Evolutionary conservation across 805 yeast genomes (phyloP), one percentile per base, ranked within the genome.

Genomic region (Barnettozyma salicaria): DNA sequence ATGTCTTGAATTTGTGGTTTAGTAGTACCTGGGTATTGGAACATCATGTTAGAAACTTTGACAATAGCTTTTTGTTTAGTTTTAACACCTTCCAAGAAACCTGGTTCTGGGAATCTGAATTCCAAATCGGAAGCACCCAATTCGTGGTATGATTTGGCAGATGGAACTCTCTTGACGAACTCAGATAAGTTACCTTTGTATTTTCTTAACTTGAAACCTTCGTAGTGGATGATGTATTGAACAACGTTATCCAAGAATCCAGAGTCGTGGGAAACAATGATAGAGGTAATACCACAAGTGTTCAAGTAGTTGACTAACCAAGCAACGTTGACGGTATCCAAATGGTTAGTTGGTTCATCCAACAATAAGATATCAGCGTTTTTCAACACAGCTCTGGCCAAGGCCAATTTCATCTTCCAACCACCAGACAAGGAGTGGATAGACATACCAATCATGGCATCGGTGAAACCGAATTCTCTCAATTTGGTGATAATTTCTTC

Each of bases 51-150:
- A 49, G 86, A 73, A 53, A 92, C 97, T 80, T 92, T 92, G 63
- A 92, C 97, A 70, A 92, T 92, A 65, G 98, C 98, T 78, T 90
- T 90, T 76, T 90, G 97, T 78, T 92, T 92, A 65, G 98, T 92
- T 88, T 92, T 92, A 62, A 92, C 98, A 86, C 98, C 98, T 79
- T 92, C 97, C 64, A 92, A 80, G 95, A 82, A 90, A 85, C 98
- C 98, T 70, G 98, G 98, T 74, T 85, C 97, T 67, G 98, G 98
- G 97, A 92, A 92, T 56, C 62, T 68, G 82, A 92, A 92, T 72
- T 89, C 95, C 60, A 89, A 70, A 64, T 87, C 97, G 54, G 98
- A 90, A 61, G 97, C 97, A 64, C 96, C 96, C 61, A 92, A 78
- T 75, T 90, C 97, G 76, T 87, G 88, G 83, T 92, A 92, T 57